These are phyloP conservation scores for Dysphania ambrosioides DNA, from an alignment of 148 eudicot species.

Conservation along the genomic window DNA sequence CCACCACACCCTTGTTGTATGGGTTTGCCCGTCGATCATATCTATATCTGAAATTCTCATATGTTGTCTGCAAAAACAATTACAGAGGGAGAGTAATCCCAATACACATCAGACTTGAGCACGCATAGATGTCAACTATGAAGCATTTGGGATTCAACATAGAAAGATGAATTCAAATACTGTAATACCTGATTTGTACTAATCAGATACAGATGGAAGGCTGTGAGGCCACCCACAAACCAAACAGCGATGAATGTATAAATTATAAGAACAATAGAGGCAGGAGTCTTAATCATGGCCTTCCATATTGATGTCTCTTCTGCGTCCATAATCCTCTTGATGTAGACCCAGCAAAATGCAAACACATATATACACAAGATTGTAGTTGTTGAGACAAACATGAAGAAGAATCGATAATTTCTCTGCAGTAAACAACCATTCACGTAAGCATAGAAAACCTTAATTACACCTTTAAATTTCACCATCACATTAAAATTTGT, in stretches of 20 bases:
- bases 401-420: constrained; percentile 95
- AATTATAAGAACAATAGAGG: constrained; percentile 77
- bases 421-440: constrained; percentile 45
- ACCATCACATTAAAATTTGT: not conserved
- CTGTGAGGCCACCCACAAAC: constrained; percentile 97
- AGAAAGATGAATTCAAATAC: not conserved
- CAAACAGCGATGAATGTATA: constrained; percentile 92
- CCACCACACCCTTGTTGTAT: constrained; percentile 75
- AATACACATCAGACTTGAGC: not conserved
- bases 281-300: constrained; percentile 93
- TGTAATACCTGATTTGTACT: constrained; percentile 81
- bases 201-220: constrained; percentile 89
- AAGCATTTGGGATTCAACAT: not conserved
- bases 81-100: not conserved
- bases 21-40: constrained; percentile 88
- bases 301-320: constrained; percentile 73
- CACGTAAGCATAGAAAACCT: not conserved
- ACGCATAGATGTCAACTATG: not conserved
- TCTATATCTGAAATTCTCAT: constrained; percentile 91
- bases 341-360: constrained; percentile 93
- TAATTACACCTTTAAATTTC: not conserved
- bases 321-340: constrained; percentile 65
- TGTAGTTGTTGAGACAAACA: constrained; percentile 89
- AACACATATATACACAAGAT: constrained; percentile 84
- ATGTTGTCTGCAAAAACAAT: constrained; percentile 70